Conservation (phyloP, 23 red algal species). For the Gracilariopsis chorda region DNA sequence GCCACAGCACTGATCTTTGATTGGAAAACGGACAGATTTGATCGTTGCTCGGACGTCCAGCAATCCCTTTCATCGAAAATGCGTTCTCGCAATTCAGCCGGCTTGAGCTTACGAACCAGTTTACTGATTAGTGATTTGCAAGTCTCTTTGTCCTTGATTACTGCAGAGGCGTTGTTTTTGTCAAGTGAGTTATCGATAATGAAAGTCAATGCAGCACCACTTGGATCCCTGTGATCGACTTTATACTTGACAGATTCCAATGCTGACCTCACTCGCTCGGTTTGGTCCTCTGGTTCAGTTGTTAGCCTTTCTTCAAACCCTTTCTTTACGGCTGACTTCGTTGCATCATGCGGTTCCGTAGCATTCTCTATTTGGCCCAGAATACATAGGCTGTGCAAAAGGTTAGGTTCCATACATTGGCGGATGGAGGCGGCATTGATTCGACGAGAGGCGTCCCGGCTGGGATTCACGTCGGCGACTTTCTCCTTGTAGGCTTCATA, state of each 20-base stretch:
- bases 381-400: constrained; percentile 7
- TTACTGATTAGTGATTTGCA: not conserved
- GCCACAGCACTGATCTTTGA: no score
- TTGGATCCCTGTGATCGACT: not conserved
- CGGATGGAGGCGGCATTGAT: not conserved
- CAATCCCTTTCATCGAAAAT: not conserved
- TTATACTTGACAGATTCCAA: not conserved
- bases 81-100: not conserved
- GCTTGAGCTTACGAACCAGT: no score
- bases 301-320: not conserved
- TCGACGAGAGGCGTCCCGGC: not conserved
- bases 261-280: not conserved
- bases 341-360: not conserved
- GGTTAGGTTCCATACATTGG: not conserved
- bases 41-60: not conserved
- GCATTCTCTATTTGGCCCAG: not conserved
- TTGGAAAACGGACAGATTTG: no score
- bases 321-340: not conserved
- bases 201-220: constrained; percentile 10
- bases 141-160: not conserved
- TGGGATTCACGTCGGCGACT: not conserved
- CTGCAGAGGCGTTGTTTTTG: constrained; percentile 26
- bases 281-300: not conserved
- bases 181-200: constrained; percentile 11
- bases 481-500: not conserved